phyloP scores from a whole-genome alignment of 352 stramenopile genomes.

The Phytophthora pini region DNA sequence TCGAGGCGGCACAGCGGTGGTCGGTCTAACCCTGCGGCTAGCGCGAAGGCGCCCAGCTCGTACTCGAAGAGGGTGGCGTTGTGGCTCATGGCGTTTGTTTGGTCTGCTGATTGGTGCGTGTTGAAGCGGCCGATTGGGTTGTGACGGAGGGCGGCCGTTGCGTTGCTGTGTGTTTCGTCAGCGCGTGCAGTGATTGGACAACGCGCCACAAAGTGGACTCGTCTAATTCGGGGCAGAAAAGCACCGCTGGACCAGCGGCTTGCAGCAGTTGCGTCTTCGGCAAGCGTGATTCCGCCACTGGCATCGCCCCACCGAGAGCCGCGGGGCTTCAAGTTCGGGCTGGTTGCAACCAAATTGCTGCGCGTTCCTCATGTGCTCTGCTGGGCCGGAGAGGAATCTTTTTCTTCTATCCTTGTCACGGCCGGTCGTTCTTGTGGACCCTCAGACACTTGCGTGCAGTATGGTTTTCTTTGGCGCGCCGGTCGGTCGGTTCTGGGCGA shows the following conservation, averaged over 20 bases:
- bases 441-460: not conserved
- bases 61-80: conserved; percentile 25
- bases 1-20: conserved; percentile 4
- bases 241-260: too few relatives aligned
- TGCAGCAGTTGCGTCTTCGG: not conserved
- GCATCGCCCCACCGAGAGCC: not conserved
- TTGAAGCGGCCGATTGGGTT: conserved; percentile 31
- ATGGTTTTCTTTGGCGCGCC: not conserved
- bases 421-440: conserved; percentile 11
- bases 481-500: conserved; percentile 5
- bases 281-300: not conserved
- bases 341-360: not conserved
- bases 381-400: not conserved
- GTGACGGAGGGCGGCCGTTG: conserved; percentile 25
- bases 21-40: conserved; percentile 25
- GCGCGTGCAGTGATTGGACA: conserved; percentile 1
- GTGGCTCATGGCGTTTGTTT: conserved; percentile 19
- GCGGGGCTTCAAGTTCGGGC: not conserved
- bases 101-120: conserved; percentile 1
- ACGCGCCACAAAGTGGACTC: not conserved
- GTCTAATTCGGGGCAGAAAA: too few relatives aligned
- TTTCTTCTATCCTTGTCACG: not conserved
- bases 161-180: conserved; percentile 20
- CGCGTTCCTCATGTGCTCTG: conserved; percentile 3
- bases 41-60: conserved; percentile 27